Conservation (phyloP, 2,329 filamentous ascomycete species). For the Trichothecium sympodiale region DNA sequence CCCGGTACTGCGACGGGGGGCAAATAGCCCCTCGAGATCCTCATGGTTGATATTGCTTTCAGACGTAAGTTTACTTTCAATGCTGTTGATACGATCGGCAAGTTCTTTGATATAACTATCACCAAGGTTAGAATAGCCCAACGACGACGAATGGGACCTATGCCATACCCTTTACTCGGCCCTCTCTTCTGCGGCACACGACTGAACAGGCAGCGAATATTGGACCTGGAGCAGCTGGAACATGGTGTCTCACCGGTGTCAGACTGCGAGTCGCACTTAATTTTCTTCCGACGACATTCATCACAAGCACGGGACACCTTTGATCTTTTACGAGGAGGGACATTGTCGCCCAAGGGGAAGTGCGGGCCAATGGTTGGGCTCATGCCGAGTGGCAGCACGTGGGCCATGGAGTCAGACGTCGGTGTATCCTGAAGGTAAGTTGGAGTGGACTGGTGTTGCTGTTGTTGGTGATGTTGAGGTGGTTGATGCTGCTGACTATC, state of each 20-base stretch:
- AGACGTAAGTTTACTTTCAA: slow-evolving; percentile 65
- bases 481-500: slow-evolving; percentile 3
- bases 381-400: slow-evolving; percentile 22
- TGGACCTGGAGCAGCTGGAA: slow-evolving; percentile 68
- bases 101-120: slow-evolving; percentile 84
- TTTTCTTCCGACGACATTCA: slow-evolving; percentile 81
- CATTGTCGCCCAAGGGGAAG: slow-evolving; percentile 41
- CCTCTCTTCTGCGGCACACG: slow-evolving; percentile 80
- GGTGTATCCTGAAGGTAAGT: slow-evolving; percentile 26
- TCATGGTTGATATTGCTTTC: slow-evolving; percentile 33
- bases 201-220: slow-evolving; percentile 74
- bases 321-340: slow-evolving; percentile 62
- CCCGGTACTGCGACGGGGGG: slow-evolving; percentile 13
- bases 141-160: background rate
- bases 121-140: slow-evolving; percentile 6
- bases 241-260: slow-evolving; percentile 66
- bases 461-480: slow-evolving; percentile 10
- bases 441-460: slow-evolving; percentile 17
- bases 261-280: slow-evolving; percentile 73
- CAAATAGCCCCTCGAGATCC: slow-evolving; percentile 32
- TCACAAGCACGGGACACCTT: slow-evolving; percentile 87
- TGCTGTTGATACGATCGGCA: slow-evolving; percentile 69
- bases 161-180: slow-evolving; percentile 68
- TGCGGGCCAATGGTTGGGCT: slow-evolving; percentile 24
- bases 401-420: slow-evolving; percentile 21